A percentile compares a stretch with the other conserved stretches of the same genome.
Conservation (phyloP, 139 green algal species). For the Marvania coccoides region DNA sequence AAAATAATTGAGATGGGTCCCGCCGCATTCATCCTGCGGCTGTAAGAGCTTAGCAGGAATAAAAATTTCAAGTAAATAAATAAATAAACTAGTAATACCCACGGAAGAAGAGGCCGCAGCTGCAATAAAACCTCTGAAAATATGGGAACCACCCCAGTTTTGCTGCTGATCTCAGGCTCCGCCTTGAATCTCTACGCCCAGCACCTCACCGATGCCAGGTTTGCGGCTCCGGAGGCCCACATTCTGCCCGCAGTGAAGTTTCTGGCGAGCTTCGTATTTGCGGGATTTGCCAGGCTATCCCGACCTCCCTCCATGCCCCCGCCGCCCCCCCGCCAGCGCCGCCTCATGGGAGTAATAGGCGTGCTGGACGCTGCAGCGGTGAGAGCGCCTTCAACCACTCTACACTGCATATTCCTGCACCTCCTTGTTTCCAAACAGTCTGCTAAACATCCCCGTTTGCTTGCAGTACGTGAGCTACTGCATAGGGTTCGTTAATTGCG, state of each 20-base stretch:
- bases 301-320: background rate
- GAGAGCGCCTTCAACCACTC: no score
- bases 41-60: no score
- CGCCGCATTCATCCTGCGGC: no score
- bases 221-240: conserved; percentile 18
- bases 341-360: conserved; percentile 26
- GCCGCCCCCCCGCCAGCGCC: background rate
- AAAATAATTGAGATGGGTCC: no score
- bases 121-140: background rate
- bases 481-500: conserved; percentile 30
- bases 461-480: conserved; percentile 32
- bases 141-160: background rate
- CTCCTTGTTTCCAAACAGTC: no score
- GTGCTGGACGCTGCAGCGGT: conserved; percentile 23
- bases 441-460: no score
- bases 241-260: conserved; percentile 32
- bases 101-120: no score
- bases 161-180: conserved; percentile 2
- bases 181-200: conserved; percentile 12
- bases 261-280: conserved; percentile 9
- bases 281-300: background rate
- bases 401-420: no score
- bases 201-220: conserved; percentile 13
- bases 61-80: no score
- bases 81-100: no score